A percentile compares a stretch with the other conserved stretches of the same genome.
These are phyloP conservation scores for Blastobotrys buckinghamii DNA, from an alignment of 1,139 yeast species.

Conservation along the genomic window DNA sequence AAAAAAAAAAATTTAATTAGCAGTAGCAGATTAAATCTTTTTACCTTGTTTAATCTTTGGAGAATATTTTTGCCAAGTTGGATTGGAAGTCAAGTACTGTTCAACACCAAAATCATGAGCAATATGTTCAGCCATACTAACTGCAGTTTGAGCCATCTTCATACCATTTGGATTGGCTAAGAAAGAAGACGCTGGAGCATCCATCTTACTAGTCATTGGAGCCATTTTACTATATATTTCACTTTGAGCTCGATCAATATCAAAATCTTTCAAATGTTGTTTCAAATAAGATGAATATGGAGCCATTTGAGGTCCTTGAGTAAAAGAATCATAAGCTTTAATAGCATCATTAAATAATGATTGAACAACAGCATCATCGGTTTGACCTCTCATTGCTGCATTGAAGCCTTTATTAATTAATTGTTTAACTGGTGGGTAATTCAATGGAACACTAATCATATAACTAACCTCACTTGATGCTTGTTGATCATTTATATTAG, in stretches of 20 bases:
- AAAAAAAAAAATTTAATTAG: not conserved
- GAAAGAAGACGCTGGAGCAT: slow-evolving; percentile 12
- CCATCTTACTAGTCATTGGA: slow-evolving; percentile 8
- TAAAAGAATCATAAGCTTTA: slow-evolving; percentile 20
- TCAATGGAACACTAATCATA: slow-evolving; percentile 18
- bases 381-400: slow-evolving; percentile 12
- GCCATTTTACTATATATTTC: slow-evolving; percentile 10
- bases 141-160: slow-evolving; percentile 19
- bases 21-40: not conserved
- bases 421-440: slow-evolving; percentile 20
- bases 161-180: slow-evolving; percentile 21
- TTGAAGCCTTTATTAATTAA: slow-evolving; percentile 17
- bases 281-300: slow-evolving; percentile 22
- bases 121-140: slow-evolving; percentile 19
- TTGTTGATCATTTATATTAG: slow-evolving; percentile 17
- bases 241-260: slow-evolving; percentile 14
- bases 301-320: slow-evolving; percentile 21
- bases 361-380: slow-evolving; percentile 10
- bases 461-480: slow-evolving; percentile 26
- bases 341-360: slow-evolving; percentile 16
- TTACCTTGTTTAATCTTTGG: not conserved
- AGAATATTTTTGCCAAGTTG: slow-evolving; percentile 9
- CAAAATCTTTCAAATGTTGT: slow-evolving; percentile 21
- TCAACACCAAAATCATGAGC: slow-evolving; percentile 20
- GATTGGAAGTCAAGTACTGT: slow-evolving; percentile 4